Percentiles rank a stretch among this genome's conserved stretches.
These are phyloP conservation scores for Avena eriantha DNA, from an alignment of 176 grass and related monocot genomes.

Conservation along the genomic window DNA sequence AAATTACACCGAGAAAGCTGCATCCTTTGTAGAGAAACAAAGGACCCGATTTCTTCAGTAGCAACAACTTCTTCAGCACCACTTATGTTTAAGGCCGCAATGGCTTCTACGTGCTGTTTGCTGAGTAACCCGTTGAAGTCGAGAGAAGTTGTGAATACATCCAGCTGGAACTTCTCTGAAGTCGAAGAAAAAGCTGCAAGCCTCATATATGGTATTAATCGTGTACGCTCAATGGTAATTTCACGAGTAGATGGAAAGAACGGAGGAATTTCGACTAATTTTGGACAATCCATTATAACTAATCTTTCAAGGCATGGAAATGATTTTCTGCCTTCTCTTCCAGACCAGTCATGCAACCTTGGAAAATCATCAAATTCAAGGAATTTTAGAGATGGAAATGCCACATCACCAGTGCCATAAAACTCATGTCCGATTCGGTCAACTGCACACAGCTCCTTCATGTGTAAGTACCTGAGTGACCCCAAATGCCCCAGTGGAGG, in stretches of 20 bases:
- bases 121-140: not conserved
- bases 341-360: constrained; percentile 31
- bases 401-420: constrained; percentile 29
- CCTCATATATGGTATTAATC: not conserved
- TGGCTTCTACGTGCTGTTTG: not conserved
- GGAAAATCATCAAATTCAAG: constrained; percentile 1
- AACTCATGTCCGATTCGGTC: constrained; percentile 28
- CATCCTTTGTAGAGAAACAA: not conserved
- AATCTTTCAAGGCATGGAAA: constrained; percentile 21
- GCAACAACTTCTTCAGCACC: not conserved
- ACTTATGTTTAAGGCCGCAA: constrained; percentile 3
- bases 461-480: constrained; percentile 23
- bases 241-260: not conserved
- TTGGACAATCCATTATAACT: not conserved
- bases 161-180: constrained; percentile 10
- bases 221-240: not conserved
- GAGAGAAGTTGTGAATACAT: not conserved
- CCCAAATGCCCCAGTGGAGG: constrained; percentile 39
- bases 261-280: not conserved
- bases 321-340: not conserved
- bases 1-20: not conserved
- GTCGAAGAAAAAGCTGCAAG: constrained; percentile 15
- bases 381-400: constrained; percentile 27
- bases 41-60: not conserved
- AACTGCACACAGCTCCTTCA: constrained; percentile 23